A percentile compares a stretch with the other conserved stretches of the same genome.
phyloP scores from a whole-genome alignment of 352 stramenopile species.

The Phytophthora sp. region DNA sequence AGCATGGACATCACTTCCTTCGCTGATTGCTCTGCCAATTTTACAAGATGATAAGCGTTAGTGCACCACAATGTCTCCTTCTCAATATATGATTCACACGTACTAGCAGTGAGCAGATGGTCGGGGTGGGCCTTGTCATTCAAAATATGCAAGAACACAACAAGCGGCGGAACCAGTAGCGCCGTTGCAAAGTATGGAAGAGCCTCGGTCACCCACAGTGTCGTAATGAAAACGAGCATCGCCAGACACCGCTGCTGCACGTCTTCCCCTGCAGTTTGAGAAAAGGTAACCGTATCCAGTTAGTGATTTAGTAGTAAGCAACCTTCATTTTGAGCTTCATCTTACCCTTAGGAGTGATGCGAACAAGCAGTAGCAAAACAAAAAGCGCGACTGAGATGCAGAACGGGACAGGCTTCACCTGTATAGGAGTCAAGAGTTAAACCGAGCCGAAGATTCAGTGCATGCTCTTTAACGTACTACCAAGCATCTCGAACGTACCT shows the following conservation, averaged over 20 bases:
- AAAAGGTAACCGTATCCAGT: background rate
- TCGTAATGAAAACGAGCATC: conserved; percentile 91
- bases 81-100: conserved; percentile 14
- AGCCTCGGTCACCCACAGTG: conserved; percentile 91
- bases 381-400: conserved; percentile 77
- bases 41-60: no score
- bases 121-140: conserved; percentile 84
- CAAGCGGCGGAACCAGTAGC: conserved; percentile 86
- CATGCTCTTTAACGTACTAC: background rate
- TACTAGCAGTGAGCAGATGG: conserved; percentile 76
- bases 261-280: conserved; percentile 52
- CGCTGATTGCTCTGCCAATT: conserved; percentile 75
- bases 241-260: conserved; percentile 87
- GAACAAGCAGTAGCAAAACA: conserved; percentile 72
- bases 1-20: conserved; percentile 91
- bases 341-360: conserved; percentile 76
- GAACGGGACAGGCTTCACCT: conserved; percentile 86
- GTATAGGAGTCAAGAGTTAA: background rate
- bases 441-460: conserved; percentile 11
- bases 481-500: conserved; percentile 42
- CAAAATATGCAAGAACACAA: conserved; percentile 90
- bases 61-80: no score
- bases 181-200: conserved; percentile 93
- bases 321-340: background rate
- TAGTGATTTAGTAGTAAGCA: no score